A percentile compares a stretch with the other conserved stretches of the same genome.
These are phyloP conservation scores for Solanum tarapatanum DNA, from an alignment of 257 asterid species.

Conservation along the genomic window DNA sequence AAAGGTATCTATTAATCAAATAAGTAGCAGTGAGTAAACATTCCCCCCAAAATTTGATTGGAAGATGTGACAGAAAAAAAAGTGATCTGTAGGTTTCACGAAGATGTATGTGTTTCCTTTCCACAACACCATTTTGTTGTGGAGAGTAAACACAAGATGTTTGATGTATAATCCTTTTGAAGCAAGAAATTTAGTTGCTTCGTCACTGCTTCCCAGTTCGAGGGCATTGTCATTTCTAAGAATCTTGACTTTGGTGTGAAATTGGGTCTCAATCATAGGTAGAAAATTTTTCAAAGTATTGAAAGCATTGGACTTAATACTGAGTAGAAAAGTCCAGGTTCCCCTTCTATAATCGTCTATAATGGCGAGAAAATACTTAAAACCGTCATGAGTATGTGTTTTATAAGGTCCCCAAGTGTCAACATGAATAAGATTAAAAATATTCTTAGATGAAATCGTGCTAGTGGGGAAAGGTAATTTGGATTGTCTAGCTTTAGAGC, in stretches of 20 bases:
- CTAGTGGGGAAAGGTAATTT: background rate
- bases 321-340: background rate
- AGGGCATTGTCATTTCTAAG: background rate
- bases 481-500: background rate
- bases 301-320: background rate
- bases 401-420: background rate
- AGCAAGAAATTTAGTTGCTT: background rate
- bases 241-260: background rate
- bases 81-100: background rate
- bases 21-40: background rate
- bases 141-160: background rate
- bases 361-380: background rate
- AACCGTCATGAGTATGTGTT: background rate
- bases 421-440: background rate
- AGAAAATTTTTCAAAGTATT: background rate
- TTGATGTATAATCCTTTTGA: background rate
- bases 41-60: background rate
- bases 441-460: background rate
- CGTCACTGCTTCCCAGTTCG: background rate
- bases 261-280: background rate
- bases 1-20: too few species aligned
- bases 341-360: background rate
- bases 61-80: background rate
- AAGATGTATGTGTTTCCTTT: background rate
- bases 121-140: background rate